Base-by-base conservation (phyloP, 202 grass and related monocot genomes). In the Setaria italica region DNA sequence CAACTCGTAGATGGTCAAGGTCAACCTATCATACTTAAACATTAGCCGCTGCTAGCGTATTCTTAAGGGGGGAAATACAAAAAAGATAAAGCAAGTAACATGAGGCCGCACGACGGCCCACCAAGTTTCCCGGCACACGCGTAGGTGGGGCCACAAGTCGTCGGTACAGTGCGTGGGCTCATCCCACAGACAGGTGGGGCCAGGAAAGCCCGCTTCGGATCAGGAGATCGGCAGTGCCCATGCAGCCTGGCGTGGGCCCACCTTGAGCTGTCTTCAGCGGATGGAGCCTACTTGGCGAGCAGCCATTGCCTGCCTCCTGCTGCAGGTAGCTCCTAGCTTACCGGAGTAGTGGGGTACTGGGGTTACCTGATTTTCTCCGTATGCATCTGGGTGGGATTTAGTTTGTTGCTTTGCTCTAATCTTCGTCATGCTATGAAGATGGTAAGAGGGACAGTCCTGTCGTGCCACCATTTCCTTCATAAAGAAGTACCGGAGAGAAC, bases 221-320 rank as follows among this genome's bases (percentile, higher is more conserved):
- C 25, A 46, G 39, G 9, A 9, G 70, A 41, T 72, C 56, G 1
- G 32, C 30, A 47, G 32, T n/a, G 37, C 47, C 20, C 39, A 0
- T 45, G 59, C 65, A 88, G 78, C 91, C 87, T 80, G 59, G 53
- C 65, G 2, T 5, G 81, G 77, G 56, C 85, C 81, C 87, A 41
- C 58, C n/a, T 21, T 82, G 77, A 90, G 81, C 82, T 88, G 81
- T 89, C 84, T 80, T 19, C 55, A 55, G 45, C 25, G 25, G 9
- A 14, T 56, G 55, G 50, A 54, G 7, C 0, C 58, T 76, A 82
- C 71, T 12, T 67, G 64, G 59, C 86, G 29, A 68, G 29, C 34
- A 1, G 6, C 59, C 66, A 72, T 75, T 70, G 71, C 42, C 46
- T 14, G 65, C 41, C 43, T 17, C 33, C 54, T 25, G 37, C 35